Conservation (phyloP, 208 protist species). For the Trypanosoma rangeli region DNA sequence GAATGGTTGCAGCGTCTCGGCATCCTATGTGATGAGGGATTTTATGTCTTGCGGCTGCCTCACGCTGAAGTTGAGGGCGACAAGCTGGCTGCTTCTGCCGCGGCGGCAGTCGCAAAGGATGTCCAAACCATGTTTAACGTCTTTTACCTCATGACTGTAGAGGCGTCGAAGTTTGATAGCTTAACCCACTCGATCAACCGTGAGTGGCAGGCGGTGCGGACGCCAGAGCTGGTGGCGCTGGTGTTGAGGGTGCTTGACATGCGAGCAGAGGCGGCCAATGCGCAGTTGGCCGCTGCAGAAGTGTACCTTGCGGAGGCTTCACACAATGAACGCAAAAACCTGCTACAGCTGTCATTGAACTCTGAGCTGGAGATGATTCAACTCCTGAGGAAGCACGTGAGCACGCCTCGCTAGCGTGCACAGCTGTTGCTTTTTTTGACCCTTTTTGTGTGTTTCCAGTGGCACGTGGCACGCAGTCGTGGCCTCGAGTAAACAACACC, state of each 20-base stretch:
- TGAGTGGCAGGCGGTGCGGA: slow-evolving; percentile 42
- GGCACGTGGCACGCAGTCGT: background rate
- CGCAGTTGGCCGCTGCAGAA: slow-evolving; percentile 13
- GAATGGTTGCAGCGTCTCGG: slow-evolving; percentile 75
- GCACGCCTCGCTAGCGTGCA: background rate
- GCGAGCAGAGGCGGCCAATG: slow-evolving; percentile 16
- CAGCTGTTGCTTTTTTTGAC: slow-evolving; percentile 8
- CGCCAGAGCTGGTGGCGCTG: slow-evolving; percentile 15
- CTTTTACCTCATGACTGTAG: slow-evolving; percentile 35
- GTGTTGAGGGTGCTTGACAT: slow-evolving; percentile 15
- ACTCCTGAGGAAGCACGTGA: slow-evolving; percentile 23
- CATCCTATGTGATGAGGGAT: slow-evolving; percentile 80
- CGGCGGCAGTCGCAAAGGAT: slow-evolving; percentile 24
- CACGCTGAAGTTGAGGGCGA: slow-evolving; percentile 9
- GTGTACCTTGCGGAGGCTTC: background rate
- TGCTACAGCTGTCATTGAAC: slow-evolving; percentile 35
- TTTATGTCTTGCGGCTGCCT: slow-evolving; percentile 58
- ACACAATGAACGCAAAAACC: slow-evolving; percentile 27
- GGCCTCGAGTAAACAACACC: slow-evolving; percentile 4
- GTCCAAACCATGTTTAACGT: slow-evolving; percentile 40
- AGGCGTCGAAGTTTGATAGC: slow-evolving; percentile 20
- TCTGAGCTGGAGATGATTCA: slow-evolving; percentile 51
- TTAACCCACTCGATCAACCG: slow-evolving; percentile 39
- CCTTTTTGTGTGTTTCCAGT: slow-evolving; percentile 8
- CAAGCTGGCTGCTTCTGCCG: slow-evolving; percentile 17